Evolutionary conservation across 768 basidiomycete genomes (phyloP).

Genomic region (Candolleomyces eurysporus): DNA sequence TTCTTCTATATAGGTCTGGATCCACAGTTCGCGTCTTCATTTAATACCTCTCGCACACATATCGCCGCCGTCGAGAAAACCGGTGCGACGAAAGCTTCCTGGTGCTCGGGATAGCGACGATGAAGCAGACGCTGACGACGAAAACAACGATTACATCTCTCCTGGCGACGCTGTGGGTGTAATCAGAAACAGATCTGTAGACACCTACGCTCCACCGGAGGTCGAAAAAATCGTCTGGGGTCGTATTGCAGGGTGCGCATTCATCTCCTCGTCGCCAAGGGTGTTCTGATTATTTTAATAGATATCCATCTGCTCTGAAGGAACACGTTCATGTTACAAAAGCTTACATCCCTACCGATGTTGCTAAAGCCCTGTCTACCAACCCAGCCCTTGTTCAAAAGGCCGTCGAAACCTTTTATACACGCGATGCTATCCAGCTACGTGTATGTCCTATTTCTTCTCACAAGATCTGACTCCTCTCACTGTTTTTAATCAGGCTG

Average conservation of each 20-base stretch:
- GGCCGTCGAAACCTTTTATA: slow-evolving; percentile 92
- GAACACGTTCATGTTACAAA: slow-evolving; percentile 76
- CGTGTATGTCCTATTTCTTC: slow-evolving; percentile 52
- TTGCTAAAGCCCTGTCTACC: slow-evolving; percentile 67
- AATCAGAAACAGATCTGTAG: slow-evolving; percentile 48
- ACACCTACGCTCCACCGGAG: slow-evolving; percentile 57
- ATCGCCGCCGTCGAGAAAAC: slow-evolving; percentile 63
- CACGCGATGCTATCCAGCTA: slow-evolving; percentile 86
- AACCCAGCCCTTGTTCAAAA: slow-evolving; percentile 76
- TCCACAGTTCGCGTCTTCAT: slow-evolving; percentile 78
- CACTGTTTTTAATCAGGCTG: slow-evolving; percentile 49
- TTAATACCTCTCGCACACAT: slow-evolving; percentile 78
- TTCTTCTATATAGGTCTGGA: slow-evolving; percentile 74
- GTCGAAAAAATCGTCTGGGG: slow-evolving; percentile 71
- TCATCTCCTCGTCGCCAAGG: not conserved
- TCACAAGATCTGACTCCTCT: not conserved
- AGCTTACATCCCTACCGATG: slow-evolving; percentile 75
- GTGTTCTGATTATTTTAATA: slow-evolving; percentile 20
- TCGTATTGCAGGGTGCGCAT: slow-evolving; percentile 60
- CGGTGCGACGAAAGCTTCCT: slow-evolving; percentile 42
- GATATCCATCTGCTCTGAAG: slow-evolving; percentile 68
- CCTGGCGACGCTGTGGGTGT: slow-evolving; percentile 61
- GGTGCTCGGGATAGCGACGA: slow-evolving; percentile 47
- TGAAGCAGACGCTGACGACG: slow-evolving; percentile 40
- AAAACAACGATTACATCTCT: slow-evolving; percentile 51